Base-by-base conservation (phyloP, 179 eudicot genomes). In the Heliamphora pulchella region DNA sequence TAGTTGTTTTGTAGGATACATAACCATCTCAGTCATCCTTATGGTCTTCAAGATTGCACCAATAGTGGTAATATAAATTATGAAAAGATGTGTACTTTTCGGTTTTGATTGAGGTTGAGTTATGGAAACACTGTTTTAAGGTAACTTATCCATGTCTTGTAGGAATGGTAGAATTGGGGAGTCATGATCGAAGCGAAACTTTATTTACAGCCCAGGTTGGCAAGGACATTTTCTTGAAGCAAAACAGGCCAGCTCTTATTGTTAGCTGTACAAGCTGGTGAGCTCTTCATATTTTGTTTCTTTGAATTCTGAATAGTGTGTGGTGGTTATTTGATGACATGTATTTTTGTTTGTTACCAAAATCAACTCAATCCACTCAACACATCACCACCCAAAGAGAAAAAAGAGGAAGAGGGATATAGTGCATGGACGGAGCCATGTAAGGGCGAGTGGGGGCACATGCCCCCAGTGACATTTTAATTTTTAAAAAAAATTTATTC, bases 191-290 rank as follows among this genome's bases (percentile, higher is more conserved):
- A 22, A 84, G 62, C 82, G 85, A 74, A 80, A 92, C 93, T 79
- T 83, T 94, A 58, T 87, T 96, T 80, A 92, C 97, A 68, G 81
- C 81, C 79, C 78, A 59, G 75, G 76, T 76, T 71, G 91, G 83
- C 66, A 70, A 75, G 72, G 85, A 83, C 83, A 81, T 89, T 78
- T 14, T 76, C 80, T 87, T 90, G 85, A 96, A 89, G 89, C 87
- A 88, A 73, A 87, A 88, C 73, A 88, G 98, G 80, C 98, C 99
- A 75, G 97, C 97, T 46, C 91, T 96, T 81, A 84, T 96, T 80
- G 98, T 96, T 78, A 96, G 98, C 84, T 92, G 98, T 84, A 96
- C 99, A 73, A 96, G 99, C 86, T 96, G 99, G 98, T 94, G 84
- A 89, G 91, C 79, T 82, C 64, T 62, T 79, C 80, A 13, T 8